Conservation (phyloP, 1,139 yeast genomes). For the Protomyces inundatus region DNA sequence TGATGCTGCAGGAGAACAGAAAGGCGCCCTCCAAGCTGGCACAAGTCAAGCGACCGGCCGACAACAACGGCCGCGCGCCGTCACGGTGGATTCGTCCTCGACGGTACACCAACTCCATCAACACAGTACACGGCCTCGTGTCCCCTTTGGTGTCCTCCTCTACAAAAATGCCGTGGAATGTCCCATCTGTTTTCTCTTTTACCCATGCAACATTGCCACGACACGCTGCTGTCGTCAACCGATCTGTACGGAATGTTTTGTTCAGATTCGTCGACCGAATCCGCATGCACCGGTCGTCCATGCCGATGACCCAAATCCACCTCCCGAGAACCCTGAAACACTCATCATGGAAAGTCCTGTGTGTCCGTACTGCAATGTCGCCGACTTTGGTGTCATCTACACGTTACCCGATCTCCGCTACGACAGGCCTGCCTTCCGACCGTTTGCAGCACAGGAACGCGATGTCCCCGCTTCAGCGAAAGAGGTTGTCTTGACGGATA, state of each 20-base stretch:
- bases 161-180: constrained; percentile 52
- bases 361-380: constrained; percentile 91
- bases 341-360: constrained; percentile 80
- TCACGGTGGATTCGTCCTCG: constrained; percentile 19
- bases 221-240: constrained; percentile 93
- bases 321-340: constrained; percentile 34
- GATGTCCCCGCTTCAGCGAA: constrained; percentile 53
- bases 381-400: constrained; percentile 79
- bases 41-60: neutral
- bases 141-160: constrained; percentile 16
- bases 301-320: constrained; percentile 42
- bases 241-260: constrained; percentile 94
- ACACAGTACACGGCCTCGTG: neutral
- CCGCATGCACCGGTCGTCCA: constrained; percentile 69
- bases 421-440: constrained; percentile 1
- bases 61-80: constrained; percentile 21
- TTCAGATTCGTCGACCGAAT: constrained; percentile 85
- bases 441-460: constrained; percentile 3
- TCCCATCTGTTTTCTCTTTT: constrained; percentile 87
- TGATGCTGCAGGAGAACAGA: neutral
- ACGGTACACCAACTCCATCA: neutral
- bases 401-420: constrained; percentile 46
- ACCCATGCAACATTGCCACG: constrained; percentile 69
- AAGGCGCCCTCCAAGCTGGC: neutral
- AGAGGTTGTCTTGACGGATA: constrained; percentile 69